A percentile compares a stretch with the other conserved stretches of the same genome.
Evolutionary conservation across 805 yeast genomes (phyloP).

Genomic region (Ogataea philodendri): DNA sequence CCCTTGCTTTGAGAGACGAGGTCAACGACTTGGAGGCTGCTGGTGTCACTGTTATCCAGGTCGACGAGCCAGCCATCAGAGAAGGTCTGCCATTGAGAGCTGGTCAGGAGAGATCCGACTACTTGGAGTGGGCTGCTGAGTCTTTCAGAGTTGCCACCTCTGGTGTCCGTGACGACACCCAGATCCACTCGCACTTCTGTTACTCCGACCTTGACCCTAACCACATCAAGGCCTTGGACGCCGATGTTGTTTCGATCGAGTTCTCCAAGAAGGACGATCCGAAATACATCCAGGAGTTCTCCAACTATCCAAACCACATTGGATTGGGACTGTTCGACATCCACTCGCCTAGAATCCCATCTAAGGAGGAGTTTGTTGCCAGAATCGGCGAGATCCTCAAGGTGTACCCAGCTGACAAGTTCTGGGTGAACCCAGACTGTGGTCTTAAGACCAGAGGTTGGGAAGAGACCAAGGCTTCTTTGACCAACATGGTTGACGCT

Average conservation of each 20-base stretch:
- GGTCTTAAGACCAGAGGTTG: constrained; percentile 99
- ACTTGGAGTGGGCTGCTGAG: constrained; percentile 98
- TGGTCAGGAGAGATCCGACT: constrained; percentile 93
- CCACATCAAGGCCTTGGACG: constrained; percentile 99
- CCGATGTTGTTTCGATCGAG: constrained; percentile 98
- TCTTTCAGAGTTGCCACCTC: constrained; percentile 99
- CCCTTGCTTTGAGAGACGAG: constrained; percentile 97
- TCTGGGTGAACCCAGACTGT: constrained; percentile 99
- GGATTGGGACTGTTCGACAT: constrained; percentile 99
- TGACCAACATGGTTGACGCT: constrained; percentile 98
- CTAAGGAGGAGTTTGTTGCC: constrained; percentile 91
- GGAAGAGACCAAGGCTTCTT: constrained; percentile 93
- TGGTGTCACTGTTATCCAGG: constrained; percentile 97
- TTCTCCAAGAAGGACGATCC: constrained; percentile 99
- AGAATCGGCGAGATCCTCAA: constrained; percentile 93
- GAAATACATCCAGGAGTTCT: constrained; percentile 95
- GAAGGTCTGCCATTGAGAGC: constrained; percentile 99
- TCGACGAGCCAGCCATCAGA: constrained; percentile 99
- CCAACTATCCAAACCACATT: constrained; percentile 98
- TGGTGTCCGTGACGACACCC: constrained; percentile 92
- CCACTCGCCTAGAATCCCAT: constrained; percentile 99
- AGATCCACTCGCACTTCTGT: constrained; percentile 99
- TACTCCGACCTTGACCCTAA: constrained; percentile 99
- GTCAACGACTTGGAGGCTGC: constrained; percentile 98
- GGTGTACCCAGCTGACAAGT: constrained; percentile 95